Evolutionary conservation across 805 yeast genomes (phyloP).

Genomic region (Tetrapisispora iriomotensis): DNA sequence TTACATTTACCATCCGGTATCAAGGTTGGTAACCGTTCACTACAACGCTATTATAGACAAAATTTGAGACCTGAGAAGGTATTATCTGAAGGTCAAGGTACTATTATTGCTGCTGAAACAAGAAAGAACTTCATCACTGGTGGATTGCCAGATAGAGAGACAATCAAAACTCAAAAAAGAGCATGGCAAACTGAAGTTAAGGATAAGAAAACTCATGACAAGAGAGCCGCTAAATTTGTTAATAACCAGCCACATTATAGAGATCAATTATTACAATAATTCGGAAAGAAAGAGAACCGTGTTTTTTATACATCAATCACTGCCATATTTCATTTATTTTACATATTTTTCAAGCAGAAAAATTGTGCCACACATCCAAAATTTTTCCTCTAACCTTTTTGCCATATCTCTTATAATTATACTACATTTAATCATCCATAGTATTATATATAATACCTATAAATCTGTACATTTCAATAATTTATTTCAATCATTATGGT

Average conservation of each 20-base stretch:
- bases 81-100: constrained; percentile 69
- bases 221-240: constrained; percentile 63
- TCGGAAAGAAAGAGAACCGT: too few relatives aligned
- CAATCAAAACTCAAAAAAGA: constrained; percentile 42
- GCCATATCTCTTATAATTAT: too few relatives aligned
- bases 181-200: constrained; percentile 58
- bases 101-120: constrained; percentile 79
- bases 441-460: too few relatives aligned
- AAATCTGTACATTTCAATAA: too few relatives aligned
- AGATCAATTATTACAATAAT: constrained; percentile 55
- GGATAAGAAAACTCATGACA: constrained; percentile 39
- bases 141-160: constrained; percentile 34
- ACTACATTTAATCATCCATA: too few relatives aligned
- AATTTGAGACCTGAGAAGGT: constrained; percentile 48
- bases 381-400: too few relatives aligned
- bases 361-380: too few relatives aligned
- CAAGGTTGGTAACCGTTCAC: constrained; percentile 77
- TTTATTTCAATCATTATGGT: too few relatives aligned
- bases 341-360: too few relatives aligned
- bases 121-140: constrained; percentile 33
- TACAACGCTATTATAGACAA: constrained; percentile 73
- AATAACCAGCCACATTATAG: constrained; percentile 86
- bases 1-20: constrained; percentile 75
- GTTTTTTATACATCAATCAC: too few relatives aligned
- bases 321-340: background rate